phyloP scores from a whole-genome alignment of 108 stramenopile species.

The Pelagomonas calceolata region DNA sequence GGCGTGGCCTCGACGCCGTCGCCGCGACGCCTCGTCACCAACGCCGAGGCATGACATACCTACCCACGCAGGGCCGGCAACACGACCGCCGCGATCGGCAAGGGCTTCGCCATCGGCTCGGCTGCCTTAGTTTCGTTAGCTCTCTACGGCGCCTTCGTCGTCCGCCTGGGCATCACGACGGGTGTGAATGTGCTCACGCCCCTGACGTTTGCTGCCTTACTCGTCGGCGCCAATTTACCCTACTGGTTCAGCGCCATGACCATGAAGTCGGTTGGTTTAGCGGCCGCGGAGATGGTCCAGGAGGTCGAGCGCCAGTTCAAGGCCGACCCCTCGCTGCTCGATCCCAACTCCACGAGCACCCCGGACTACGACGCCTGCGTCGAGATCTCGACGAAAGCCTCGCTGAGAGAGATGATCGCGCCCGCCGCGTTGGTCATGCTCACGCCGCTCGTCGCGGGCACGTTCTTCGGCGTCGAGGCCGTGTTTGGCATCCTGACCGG shows the following conservation, averaged over 20 bases:
- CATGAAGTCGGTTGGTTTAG: constrained; percentile 93
- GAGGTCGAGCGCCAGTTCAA: constrained; percentile 97
- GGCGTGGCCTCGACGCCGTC: too few species aligned
- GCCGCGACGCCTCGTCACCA: too few species aligned
- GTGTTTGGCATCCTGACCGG: constrained; percentile 90
- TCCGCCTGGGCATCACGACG: constrained; percentile 71
- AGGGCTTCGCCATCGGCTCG: constrained; percentile 98
- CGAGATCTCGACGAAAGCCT: constrained; percentile 87
- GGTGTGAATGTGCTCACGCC: constrained; percentile 88
- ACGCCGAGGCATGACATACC: too few species aligned
- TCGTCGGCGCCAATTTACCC: constrained; percentile 95
- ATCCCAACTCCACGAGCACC: constrained; percentile 75
- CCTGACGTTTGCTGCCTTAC: constrained; percentile 84
- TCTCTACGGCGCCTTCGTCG: constrained; percentile 91
- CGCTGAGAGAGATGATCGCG: constrained; percentile 87
- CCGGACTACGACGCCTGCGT: constrained; percentile 91
- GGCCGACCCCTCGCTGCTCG: constrained; percentile 73
- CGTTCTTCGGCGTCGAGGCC: constrained; percentile 88
- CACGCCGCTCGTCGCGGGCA: constrained; percentile 89
- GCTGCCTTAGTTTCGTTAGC: constrained; percentile 96
- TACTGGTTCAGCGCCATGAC: constrained; percentile 97
- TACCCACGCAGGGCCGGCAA: too few species aligned
- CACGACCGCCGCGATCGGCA: constrained; percentile 98
- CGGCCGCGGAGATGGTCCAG: constrained; percentile 94
- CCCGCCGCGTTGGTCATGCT: constrained; percentile 93